Evolutionary conservation across 192 early-diverging fungal species (phyloP).

Genomic region (Backusella tuberculispora): DNA sequence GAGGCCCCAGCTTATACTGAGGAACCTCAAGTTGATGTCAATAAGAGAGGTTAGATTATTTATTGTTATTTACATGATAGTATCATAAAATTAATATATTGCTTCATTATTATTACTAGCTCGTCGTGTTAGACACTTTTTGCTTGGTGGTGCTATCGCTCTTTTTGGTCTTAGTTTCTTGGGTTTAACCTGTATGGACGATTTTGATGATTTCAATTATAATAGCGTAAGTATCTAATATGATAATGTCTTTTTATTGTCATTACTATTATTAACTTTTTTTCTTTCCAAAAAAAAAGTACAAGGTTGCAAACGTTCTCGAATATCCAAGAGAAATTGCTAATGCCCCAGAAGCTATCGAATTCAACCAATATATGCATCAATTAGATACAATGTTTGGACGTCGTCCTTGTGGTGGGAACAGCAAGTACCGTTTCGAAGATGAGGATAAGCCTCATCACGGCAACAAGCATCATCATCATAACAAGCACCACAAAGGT

Average conservation of each 20-base stretch:
- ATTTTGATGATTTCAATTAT: not conserved
- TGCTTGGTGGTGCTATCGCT: slow-evolving; percentile 18
- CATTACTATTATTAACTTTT: not conserved
- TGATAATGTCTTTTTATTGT: not conserved
- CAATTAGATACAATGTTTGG: not conserved
- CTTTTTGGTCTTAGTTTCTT: slow-evolving; percentile 3
- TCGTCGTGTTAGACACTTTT: not conserved
- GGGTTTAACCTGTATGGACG: not conserved
- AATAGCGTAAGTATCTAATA: not conserved
- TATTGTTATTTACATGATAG: not conserved
- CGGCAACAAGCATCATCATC: not conserved
- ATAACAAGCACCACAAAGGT: not conserved
- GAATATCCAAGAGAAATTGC: not conserved
- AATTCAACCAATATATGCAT: not conserved
- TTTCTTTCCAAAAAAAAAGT: not conserved
- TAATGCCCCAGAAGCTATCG: not conserved
- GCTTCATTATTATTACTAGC: not conserved
- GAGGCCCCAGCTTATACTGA: slow-evolving; percentile 1
- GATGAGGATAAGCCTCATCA: not conserved
- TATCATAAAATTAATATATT: not conserved
- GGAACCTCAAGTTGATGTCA: not conserved
- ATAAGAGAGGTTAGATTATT: not conserved
- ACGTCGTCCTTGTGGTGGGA: not conserved
- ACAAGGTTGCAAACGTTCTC: not conserved
- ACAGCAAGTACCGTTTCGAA: not conserved